phyloP scores from a whole-genome alignment of 345 rosid genomes.

The Eucalyptus sp. region DNA sequence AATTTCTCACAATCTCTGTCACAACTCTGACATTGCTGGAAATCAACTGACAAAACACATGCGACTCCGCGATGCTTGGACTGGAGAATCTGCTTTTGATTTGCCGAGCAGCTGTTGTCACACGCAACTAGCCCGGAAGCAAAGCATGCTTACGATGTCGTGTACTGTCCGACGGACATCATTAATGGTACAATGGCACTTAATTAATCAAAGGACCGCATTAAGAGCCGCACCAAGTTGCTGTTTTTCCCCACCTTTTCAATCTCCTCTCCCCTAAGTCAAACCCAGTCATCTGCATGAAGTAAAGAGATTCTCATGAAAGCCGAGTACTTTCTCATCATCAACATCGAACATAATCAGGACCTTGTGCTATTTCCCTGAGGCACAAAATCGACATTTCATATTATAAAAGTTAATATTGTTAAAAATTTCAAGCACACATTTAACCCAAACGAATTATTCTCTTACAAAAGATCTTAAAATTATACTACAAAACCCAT shows the following conservation, averaged over 20 bases:
- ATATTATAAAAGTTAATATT: accelerated
- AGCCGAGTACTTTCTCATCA: neutral
- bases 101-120: neutral
- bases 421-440: neutral
- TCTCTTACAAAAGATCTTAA: neutral
- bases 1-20: neutral
- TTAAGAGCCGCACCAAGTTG: neutral
- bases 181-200: neutral
- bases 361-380: neutral
- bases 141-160: neutral
- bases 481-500: accelerated
- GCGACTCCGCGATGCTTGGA: neutral
- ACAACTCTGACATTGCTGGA: neutral
- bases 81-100: neutral
- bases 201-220: neutral
- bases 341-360: neutral
- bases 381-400: neutral
- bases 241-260: neutral
- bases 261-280: neutral
- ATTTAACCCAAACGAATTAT: neutral
- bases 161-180: neutral
- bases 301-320: neutral
- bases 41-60: neutral
- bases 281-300: neutral
- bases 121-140: neutral